phyloP scores from a whole-genome alignment of 148 eudicot genomes.

The Arctostaphylos glauca region DNA sequence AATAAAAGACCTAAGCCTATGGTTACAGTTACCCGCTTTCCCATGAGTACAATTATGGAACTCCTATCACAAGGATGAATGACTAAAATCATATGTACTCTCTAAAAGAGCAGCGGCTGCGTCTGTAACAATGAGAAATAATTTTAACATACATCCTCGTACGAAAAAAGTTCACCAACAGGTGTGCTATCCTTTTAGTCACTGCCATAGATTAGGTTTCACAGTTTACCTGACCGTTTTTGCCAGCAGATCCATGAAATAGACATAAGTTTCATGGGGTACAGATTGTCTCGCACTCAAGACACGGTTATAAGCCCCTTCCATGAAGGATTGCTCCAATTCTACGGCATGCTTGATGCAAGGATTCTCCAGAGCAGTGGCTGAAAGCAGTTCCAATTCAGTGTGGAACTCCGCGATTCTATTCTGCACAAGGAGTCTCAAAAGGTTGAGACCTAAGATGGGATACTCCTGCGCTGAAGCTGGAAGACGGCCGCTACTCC shows the following conservation, averaged over 20 bases:
- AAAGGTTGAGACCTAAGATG: conserved; percentile 68
- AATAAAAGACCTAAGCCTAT: too few relatives aligned
- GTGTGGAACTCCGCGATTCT: conserved; percentile 92
- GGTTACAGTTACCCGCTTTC: too few relatives aligned
- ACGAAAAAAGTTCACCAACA: not conserved
- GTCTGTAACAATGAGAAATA: not conserved
- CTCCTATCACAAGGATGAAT: not conserved
- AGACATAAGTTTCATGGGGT: conserved; percentile 88
- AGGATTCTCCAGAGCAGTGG: conserved; percentile 68
- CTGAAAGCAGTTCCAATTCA: conserved; percentile 78
- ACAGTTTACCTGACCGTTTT: conserved; percentile 83
- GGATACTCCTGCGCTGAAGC: conserved; percentile 55
- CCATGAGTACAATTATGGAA: not conserved
- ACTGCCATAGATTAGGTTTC: not conserved
- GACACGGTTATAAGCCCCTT: conserved; percentile 97
- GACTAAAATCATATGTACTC: not conserved
- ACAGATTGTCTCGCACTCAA: conserved; percentile 90
- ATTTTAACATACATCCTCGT: too few relatives aligned
- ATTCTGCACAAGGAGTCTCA: conserved; percentile 85
- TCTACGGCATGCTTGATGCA: conserved; percentile 97
- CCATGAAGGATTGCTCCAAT: conserved; percentile 96
- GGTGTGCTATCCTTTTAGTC: not conserved
- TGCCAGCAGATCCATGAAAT: conserved; percentile 90
- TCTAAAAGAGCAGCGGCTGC: not conserved
- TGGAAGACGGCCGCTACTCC: conserved; percentile 64